A percentile compares a stretch with the other conserved stretches of the same genome.
Conservation (phyloP, 768 basidiomycete species). For the Scleroderma citrinum region DNA sequence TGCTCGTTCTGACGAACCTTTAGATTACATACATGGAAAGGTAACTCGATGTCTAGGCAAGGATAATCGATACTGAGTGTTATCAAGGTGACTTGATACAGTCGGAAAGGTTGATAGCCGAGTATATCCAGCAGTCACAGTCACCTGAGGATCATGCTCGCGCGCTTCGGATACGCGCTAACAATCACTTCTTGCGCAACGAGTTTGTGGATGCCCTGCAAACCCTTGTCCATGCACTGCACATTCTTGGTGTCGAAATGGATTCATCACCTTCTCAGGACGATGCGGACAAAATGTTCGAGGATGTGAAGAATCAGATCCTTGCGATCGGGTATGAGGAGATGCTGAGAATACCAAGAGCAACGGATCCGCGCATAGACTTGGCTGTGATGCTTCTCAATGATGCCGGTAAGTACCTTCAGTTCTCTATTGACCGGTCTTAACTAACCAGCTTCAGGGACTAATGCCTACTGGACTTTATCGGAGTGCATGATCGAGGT, state of each 20-base stretch:
- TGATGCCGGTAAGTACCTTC: slow-evolving; percentile 48
- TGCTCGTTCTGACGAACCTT: background rate
- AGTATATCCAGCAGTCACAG: slow-evolving; percentile 46
- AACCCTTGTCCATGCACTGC: slow-evolving; percentile 55
- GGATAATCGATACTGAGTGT: background rate
- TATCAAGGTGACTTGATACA: slow-evolving; percentile 44
- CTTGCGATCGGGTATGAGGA: slow-evolving; percentile 64
- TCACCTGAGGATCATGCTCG: slow-evolving; percentile 51
- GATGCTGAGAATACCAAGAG: slow-evolving; percentile 56
- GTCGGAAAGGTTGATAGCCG: slow-evolving; percentile 48
- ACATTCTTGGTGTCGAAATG: slow-evolving; percentile 56
- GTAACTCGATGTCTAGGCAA: background rate
- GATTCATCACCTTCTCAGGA: slow-evolving; percentile 45
- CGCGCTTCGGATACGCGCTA: slow-evolving; percentile 53
- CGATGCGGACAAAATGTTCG: slow-evolving; percentile 61
- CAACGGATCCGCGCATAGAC: slow-evolving; percentile 52
- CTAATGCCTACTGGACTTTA: slow-evolving; percentile 68
- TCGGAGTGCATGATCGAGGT: slow-evolving; percentile 51
- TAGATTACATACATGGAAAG: slow-evolving; percentile 1
- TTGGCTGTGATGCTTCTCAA: slow-evolving; percentile 61
- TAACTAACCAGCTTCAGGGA: slow-evolving; percentile 32
- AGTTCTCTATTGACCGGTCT: background rate
- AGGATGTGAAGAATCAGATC: slow-evolving; percentile 66
- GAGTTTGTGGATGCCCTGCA: slow-evolving; percentile 50
- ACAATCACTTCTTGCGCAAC: slow-evolving; percentile 58